Percentiles rank a stretch among this genome's conserved stretches.
Evolutionary conservation across 1,284 basidiomycete genomes (phyloP).

Genomic region (Pseudozyma hubeiensis): DNA sequence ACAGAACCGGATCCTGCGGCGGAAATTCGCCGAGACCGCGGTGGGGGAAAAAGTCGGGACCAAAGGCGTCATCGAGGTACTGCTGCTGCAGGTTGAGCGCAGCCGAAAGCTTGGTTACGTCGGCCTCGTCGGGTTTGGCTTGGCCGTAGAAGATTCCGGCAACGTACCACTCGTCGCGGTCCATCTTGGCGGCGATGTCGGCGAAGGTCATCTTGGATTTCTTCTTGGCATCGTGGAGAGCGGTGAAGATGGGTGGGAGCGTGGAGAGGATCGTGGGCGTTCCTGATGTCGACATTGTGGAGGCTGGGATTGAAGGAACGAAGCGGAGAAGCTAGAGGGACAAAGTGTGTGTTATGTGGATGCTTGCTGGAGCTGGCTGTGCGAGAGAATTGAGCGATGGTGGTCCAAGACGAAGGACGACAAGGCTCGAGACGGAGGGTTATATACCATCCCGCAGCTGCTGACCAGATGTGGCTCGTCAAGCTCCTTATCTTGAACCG

Average conservation of each 20-base stretch:
- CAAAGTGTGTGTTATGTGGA: too few relatives aligned
- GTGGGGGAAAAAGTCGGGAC: slow-evolving; percentile 53
- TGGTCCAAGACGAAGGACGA: not conserved
- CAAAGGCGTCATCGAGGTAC: slow-evolving; percentile 48
- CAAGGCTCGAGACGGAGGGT: not conserved
- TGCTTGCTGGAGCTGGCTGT: not conserved
- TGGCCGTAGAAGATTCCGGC: slow-evolving; percentile 65
- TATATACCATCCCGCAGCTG: not conserved
- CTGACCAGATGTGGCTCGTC: not conserved
- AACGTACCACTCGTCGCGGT: slow-evolving; percentile 58
- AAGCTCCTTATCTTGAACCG: not conserved
- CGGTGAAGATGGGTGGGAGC: slow-evolving; percentile 47
- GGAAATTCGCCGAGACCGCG: slow-evolving; percentile 58
- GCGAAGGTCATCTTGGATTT: slow-evolving; percentile 54
- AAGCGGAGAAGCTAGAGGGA: not conserved
- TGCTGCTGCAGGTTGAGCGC: slow-evolving; percentile 41
- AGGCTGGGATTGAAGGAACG: too few relatives aligned
- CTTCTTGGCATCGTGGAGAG: slow-evolving; percentile 55
- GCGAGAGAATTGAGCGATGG: too few relatives aligned
- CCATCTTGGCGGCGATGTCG: slow-evolving; percentile 50
- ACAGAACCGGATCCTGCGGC: slow-evolving; percentile 54
- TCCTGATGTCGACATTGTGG: slow-evolving; percentile 20
- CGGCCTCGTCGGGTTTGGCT: slow-evolving; percentile 56
- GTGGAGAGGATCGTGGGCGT: slow-evolving; percentile 49
- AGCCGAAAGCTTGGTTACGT: slow-evolving; percentile 46